These are phyloP conservation scores for Solidago caesia DNA, from an alignment of 129 eudicot species.

Conservation along the genomic window DNA sequence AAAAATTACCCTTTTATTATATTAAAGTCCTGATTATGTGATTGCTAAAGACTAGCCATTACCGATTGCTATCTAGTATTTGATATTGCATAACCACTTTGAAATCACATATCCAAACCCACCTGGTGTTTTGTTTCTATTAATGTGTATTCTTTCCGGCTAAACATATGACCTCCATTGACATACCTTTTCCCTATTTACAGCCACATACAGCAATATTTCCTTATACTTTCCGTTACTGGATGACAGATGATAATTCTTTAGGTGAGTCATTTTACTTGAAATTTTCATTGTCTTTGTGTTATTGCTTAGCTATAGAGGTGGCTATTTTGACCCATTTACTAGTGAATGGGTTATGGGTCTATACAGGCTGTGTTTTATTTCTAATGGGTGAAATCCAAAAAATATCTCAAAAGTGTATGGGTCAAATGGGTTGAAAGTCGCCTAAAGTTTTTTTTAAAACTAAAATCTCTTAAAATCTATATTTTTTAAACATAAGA, in stretches of 20 bases:
- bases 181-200: not conserved
- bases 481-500: not conserved
- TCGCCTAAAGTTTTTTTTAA: not conserved
- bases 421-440: not conserved
- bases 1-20: not conserved
- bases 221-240: conserved; percentile 47
- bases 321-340: not conserved
- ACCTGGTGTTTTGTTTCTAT: not conserved
- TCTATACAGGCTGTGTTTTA: not conserved
- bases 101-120: not conserved
- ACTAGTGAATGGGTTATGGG: not conserved
- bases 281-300: not conserved
- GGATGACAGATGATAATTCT: conserved; percentile 45
- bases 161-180: conserved; percentile 10
- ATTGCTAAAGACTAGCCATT: not conserved
- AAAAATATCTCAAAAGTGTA: not conserved
- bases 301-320: not conserved
- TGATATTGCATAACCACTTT: not conserved
- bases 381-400: not conserved
- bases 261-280: conserved; percentile 45
- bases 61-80: not conserved
- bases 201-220: conserved; percentile 76
- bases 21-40: not conserved
- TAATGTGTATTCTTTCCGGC: not conserved
- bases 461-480: not conserved